Evolutionary conservation across 1,139 yeast species (phyloP).

Genomic region (Saccharomyces hybrid): DNA sequence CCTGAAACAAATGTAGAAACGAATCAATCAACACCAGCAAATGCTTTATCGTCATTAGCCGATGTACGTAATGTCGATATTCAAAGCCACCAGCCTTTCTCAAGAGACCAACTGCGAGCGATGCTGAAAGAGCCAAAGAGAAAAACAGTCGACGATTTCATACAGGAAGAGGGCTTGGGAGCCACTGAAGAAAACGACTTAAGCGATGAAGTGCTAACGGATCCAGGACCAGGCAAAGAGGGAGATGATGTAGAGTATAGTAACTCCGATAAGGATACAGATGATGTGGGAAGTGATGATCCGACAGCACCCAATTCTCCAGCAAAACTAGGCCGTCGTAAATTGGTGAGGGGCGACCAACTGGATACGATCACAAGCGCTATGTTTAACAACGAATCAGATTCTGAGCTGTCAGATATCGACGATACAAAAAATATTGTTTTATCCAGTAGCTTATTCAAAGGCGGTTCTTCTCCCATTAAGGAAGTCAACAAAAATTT

Average conservation of each 20-base stretch:
- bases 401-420: constrained; percentile 30
- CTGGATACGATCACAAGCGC: constrained; percentile 9
- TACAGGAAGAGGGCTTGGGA: not conserved
- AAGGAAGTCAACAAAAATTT: constrained; percentile 6
- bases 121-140: not conserved
- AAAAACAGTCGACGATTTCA: not conserved
- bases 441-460: constrained; percentile 25
- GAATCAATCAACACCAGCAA: not conserved
- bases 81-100: not conserved
- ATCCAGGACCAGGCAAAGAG: not conserved
- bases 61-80: not conserved
- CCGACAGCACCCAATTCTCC: constrained; percentile 38
- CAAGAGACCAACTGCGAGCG: not conserved
- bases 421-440: constrained; percentile 19
- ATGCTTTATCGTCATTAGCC: not conserved
- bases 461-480: constrained; percentile 22
- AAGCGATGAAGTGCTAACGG: not conserved
- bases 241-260: not conserved
- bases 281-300: constrained; percentile 45
- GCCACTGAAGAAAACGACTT: not conserved
- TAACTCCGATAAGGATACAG: constrained; percentile 6
- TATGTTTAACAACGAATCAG: constrained; percentile 17
- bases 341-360: constrained; percentile 36
- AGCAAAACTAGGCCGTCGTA: constrained; percentile 36
- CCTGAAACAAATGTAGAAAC: not conserved